Evolutionary conservation across 768 basidiomycete species (phyloP).

Genomic region (Pholiota microspora): DNA sequence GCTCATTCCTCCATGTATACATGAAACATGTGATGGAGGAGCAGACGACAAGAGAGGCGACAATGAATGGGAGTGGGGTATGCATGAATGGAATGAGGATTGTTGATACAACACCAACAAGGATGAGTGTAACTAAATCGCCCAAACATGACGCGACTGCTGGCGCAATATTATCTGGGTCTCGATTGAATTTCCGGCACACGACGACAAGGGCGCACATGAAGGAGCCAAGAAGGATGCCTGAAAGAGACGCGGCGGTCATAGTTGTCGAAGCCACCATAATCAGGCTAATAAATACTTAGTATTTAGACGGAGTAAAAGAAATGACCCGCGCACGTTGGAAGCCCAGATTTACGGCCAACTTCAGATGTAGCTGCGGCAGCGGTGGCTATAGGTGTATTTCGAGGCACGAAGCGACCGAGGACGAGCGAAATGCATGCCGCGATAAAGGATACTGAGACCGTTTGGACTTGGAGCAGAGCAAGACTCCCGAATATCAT

Average conservation of each 20-base stretch:
- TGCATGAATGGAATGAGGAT: constrained; percentile 64
- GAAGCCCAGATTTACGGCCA: constrained; percentile 31
- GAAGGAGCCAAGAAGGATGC: constrained; percentile 83
- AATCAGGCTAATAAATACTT: constrained; percentile 49
- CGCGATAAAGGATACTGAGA: constrained; percentile 85
- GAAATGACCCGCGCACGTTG: constrained; percentile 29
- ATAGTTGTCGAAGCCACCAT: constrained; percentile 79
- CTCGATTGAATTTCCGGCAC: constrained; percentile 70
- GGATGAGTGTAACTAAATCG: constrained; percentile 85
- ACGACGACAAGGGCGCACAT: constrained; percentile 84
- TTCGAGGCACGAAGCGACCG: constrained; percentile 55
- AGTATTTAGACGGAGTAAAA: constrained; percentile 1
- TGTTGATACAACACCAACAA: constrained; percentile 75
- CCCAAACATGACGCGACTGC: constrained; percentile 92
- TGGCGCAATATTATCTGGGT: constrained; percentile 98
- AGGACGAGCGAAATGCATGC: constrained; percentile 75
- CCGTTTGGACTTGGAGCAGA: constrained; percentile 90
- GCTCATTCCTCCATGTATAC: constrained; percentile 61
- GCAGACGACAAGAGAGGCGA: constrained; percentile 47
- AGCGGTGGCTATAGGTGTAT: constrained; percentile 20
- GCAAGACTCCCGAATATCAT: constrained; percentile 82
- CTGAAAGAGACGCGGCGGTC: constrained; percentile 77
- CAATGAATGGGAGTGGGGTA: constrained; percentile 62
- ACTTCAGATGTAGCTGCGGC: constrained; percentile 15
- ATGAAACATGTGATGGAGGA: constrained; percentile 47